Base-by-base conservation (phyloP, 2,329 filamentous ascomycete species). In the Penicillium sp. region DNA sequence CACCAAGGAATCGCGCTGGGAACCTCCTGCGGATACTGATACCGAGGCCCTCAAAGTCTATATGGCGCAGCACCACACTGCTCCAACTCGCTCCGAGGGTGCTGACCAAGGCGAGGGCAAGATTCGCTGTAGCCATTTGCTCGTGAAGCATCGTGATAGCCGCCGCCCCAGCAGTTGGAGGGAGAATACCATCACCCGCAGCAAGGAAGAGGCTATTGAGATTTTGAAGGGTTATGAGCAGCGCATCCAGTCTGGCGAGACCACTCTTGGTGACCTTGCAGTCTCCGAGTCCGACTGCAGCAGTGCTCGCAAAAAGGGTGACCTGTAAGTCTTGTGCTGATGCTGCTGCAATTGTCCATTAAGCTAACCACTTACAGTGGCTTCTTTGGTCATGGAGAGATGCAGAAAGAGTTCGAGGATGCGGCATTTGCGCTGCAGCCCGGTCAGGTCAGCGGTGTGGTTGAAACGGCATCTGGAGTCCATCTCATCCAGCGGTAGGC, bases 371-470 rank as follows among this genome's bases (percentile, higher is more conserved):
- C 27, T 44, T 41, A 14, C 32, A 85, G 81, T 54, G 93, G 93
- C 16, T 95, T 90, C 71, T 98, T 98, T 69, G 90, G 89, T 46
- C 84, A 80, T 61, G 89, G 89, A 23, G 91, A 97, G 63, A 98
- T 98, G 93, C 93, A 98, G 69, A 91, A 90, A 75, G 91, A 96
- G 72, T 98, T 98, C 64, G 93, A 98, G 73, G 89, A 96, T 46
- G 90, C 90, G 4, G 86, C 93, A 1, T 98, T 98, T 72, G 84
- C 80, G n/a, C 77, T 98, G 45, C 80, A 90, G 69, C 84, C 85
- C 2, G 90, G 89, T 27, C 81, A 96, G 71, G 82, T 97, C 63
- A 96, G 90, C 71, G 77, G 79, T 38, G 77, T 96, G 29, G 86
- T 97, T 10, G 87, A 95, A 71, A 96, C 93, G 31, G 90, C 89